Base-by-base conservation (phyloP, 2,329 filamentous ascomycete genomes). In the Fusarium sp. region DNA sequence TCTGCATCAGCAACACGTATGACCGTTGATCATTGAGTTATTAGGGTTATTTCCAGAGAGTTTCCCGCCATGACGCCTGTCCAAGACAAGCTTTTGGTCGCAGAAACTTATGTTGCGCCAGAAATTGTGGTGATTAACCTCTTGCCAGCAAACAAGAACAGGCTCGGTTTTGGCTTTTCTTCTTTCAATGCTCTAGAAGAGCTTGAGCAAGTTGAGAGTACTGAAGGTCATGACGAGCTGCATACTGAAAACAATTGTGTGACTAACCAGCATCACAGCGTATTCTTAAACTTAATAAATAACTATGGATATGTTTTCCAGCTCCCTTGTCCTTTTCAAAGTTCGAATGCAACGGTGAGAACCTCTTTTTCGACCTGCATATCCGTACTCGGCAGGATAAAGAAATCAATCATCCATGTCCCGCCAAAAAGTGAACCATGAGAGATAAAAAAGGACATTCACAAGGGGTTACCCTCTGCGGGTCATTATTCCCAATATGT, bases 401-500 rank as follows among this genome's bases (percentile, higher is more conserved):
- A 40, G 40, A 46, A 39, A 58, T 35, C 24, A 45, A 49, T n/a
- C 15, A 65, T 47, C 52, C 52, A 46, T 58, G 53, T 59, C 49
- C 24, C 39, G 19, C 28, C 32, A 35, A 26, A 40, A 32, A 11
- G 9, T 44, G 55, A 49, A 50, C 43, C 20, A 30, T 44, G 49
- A 52, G 60, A 68, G 54, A 64, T 51, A 51, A 67, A 68, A 61
- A 33, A 41, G 61, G 52, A 44, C 22, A 63, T 56, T 49, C 43
- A 64, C 24, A 24, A 24, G 61, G 65, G 65, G 51, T 63, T 61
- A 33, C 41, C 20, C 20, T 52, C 35, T 68, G 65, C 54, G 65
- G 65, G 65, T 56, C 65, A 55, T 52, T 5, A 50, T 39, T 47
- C 65, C 65, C 28, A 61, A 68, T 68, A 35, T 26, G 60, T 65